phyloP scores from a whole-genome alignment of 1,284 basidiomycete species.

The Malassezia brasiliensis region DNA sequence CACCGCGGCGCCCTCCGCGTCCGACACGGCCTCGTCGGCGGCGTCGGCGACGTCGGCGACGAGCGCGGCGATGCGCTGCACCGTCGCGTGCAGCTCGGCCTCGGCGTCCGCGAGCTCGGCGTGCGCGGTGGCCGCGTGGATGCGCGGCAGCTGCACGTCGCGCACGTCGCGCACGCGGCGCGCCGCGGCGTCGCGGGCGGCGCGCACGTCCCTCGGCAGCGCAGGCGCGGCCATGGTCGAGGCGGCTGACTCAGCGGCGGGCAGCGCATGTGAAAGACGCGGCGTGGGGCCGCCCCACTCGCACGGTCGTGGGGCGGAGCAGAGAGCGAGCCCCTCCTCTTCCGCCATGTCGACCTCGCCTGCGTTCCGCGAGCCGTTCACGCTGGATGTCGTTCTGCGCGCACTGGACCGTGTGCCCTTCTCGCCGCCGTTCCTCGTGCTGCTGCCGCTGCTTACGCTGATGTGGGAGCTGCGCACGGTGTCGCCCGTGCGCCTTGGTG shows the following conservation, averaged over 20 bases:
- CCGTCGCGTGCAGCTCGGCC: slow-evolving; percentile 24
- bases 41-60: slow-evolving; percentile 24
- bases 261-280: neutral
- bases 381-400: slow-evolving; percentile 25
- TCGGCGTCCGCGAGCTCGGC: slow-evolving; percentile 24
- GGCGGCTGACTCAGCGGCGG: neutral
- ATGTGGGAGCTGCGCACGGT: slow-evolving; percentile 22
- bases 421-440: slow-evolving; percentile 29
- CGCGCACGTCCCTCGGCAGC: slow-evolving; percentile 13
- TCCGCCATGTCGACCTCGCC: slow-evolving; percentile 4
- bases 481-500: slow-evolving; percentile 3
- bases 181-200: slow-evolving; percentile 20
- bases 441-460: slow-evolving; percentile 30
- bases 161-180: slow-evolving; percentile 25
- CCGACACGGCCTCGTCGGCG: slow-evolving; percentile 26
- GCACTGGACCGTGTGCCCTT: slow-evolving; percentile 31
- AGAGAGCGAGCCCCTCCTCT: too few relatives aligned
- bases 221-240: neutral
- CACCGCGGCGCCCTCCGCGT: slow-evolving; percentile 20
- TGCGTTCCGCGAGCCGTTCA: neutral
- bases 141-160: slow-evolving; percentile 23
- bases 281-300: too few relatives aligned
- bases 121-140: slow-evolving; percentile 18
- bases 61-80: slow-evolving; percentile 24
- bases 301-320: too few relatives aligned